Percentiles rank a stretch among this genome's conserved stretches.
Conservation (phyloP, 331 rosid species). For the Quercus lobata region DNA sequence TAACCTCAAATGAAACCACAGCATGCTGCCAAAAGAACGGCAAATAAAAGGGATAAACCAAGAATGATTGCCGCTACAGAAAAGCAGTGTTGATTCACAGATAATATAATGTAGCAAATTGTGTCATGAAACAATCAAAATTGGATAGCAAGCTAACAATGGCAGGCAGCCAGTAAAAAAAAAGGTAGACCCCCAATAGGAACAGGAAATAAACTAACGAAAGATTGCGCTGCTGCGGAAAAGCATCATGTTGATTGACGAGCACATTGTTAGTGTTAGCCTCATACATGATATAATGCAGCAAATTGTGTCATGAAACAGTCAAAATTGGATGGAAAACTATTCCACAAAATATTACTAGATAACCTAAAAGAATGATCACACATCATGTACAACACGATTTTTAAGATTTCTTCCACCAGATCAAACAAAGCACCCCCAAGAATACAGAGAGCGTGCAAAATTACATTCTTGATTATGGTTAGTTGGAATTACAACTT, state of each 20-base stretch:
- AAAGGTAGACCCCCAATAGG: neutral
- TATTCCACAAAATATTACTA: conserved; percentile 43
- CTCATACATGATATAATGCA: conserved; percentile 12
- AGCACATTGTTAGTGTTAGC: conserved; percentile 11
- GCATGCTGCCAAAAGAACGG: neutral
- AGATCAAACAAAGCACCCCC: conserved; percentile 31
- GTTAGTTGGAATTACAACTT: conserved; percentile 42
- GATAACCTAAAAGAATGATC: conserved; percentile 69
- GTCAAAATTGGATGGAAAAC: conserved; percentile 31
- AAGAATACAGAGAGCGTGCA: conserved; percentile 43
- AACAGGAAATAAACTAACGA: neutral
- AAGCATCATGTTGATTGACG: neutral
- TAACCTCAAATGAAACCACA: neutral
- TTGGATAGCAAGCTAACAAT: neutral
- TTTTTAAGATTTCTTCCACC: conserved; percentile 33
- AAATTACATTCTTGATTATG: conserved; percentile 54
- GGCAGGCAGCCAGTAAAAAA: neutral
- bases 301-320: conserved; percentile 12
- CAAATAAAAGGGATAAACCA: neutral
- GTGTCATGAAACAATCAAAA: too few species aligned
- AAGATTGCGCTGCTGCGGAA: neutral
- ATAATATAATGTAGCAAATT: too few species aligned
- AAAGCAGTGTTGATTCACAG: too few species aligned
- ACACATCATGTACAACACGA: conserved; percentile 69
- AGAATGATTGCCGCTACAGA: too few species aligned